These are phyloP conservation scores for Calamus simplicifolius DNA, from an alignment of 176 grass and related monocot genomes.

Conservation along the genomic window DNA sequence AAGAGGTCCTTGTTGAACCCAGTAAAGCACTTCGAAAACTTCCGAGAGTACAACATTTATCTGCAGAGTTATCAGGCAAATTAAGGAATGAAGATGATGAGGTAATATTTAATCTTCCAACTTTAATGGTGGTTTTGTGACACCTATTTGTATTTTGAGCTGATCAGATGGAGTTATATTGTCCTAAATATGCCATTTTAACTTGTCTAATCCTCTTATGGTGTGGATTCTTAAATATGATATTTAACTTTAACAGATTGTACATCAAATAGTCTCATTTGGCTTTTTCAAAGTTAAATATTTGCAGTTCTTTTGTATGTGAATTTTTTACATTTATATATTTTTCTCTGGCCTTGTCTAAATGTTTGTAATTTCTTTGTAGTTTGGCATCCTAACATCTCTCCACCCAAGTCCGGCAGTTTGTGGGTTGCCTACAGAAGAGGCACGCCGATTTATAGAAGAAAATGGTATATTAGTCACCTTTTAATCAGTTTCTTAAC, in stretches of 20 bases:
- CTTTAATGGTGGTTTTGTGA: too few species aligned
- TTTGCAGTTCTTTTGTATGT: neutral
- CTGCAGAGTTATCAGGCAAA: conserved; percentile 69
- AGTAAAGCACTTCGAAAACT: conserved; percentile 89
- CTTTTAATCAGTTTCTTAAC: neutral
- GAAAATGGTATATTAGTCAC: conserved; percentile 53
- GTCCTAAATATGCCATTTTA: too few species aligned
- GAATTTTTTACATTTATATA: neutral
- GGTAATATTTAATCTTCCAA: conserved; percentile 24
- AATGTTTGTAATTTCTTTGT: conserved; percentile 14
- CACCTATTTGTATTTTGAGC: too few species aligned
- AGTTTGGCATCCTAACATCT: conserved; percentile 91
- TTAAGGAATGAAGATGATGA: conserved; percentile 62
- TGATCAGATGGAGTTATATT: too few species aligned
- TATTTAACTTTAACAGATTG: too few species aligned
- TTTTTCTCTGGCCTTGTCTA: neutral
- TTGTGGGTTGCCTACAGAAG: conserved; percentile 83
- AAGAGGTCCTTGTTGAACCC: conserved; percentile 73
- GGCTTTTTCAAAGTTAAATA: neutral
- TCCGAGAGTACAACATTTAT: conserved; percentile 86
- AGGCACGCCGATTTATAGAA: conserved; percentile 63
- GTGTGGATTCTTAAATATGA: too few species aligned
- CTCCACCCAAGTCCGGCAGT: conserved; percentile 95
- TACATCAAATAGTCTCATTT: too few species aligned
- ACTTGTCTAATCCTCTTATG: too few species aligned